These are phyloP conservation scores for Neurospora africana DNA, from an alignment of 495 filamentous ascomycete species.

Conservation along the genomic window DNA sequence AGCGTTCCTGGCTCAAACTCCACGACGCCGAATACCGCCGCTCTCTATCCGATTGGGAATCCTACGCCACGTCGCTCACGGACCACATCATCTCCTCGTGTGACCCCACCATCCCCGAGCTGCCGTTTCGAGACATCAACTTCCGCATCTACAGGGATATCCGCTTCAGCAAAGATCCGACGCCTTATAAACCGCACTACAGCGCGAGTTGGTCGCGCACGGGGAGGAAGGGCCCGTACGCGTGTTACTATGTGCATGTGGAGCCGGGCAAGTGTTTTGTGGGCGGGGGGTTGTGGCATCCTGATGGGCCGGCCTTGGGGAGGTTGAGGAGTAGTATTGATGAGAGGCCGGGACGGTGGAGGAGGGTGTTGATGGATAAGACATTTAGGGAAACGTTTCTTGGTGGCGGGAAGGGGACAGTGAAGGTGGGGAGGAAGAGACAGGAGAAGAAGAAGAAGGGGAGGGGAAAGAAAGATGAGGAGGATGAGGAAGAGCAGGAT, in stretches of 20 bases:
- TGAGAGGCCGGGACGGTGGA: conserved; percentile 53
- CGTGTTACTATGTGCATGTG: conserved; percentile 58
- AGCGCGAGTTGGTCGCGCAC: conserved; percentile 80
- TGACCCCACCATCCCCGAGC: conserved; percentile 72
- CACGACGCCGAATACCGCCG: conserved; percentile 68
- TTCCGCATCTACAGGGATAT: conserved; percentile 82
- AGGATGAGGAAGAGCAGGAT: neutral
- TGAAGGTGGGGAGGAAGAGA: too few relatives aligned
- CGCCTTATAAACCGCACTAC: conserved; percentile 82
- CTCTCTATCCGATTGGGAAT: conserved; percentile 67
- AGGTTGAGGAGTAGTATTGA: conserved; percentile 64
- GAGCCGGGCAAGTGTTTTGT: conserved; percentile 35
- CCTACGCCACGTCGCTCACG: conserved; percentile 59
- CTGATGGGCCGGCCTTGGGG: conserved; percentile 51
- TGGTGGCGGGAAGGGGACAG: conserved; percentile 24
- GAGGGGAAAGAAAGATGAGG: neutral
- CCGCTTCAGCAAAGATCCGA: conserved; percentile 65
- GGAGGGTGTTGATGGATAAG: conserved; percentile 48
- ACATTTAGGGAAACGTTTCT: conserved; percentile 54
- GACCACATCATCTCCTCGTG: conserved; percentile 50
- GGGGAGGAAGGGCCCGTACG: conserved; percentile 76
- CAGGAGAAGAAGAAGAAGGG: neutral
- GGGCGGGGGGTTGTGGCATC: conserved; percentile 73
- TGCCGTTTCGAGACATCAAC: conserved; percentile 73
- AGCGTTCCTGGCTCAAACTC: conserved; percentile 72